A percentile compares a stretch with the other conserved stretches of the same genome.
These are phyloP conservation scores for Henningerozyma blattae DNA, from an alignment of 805 yeast species.

Conservation along the genomic window DNA sequence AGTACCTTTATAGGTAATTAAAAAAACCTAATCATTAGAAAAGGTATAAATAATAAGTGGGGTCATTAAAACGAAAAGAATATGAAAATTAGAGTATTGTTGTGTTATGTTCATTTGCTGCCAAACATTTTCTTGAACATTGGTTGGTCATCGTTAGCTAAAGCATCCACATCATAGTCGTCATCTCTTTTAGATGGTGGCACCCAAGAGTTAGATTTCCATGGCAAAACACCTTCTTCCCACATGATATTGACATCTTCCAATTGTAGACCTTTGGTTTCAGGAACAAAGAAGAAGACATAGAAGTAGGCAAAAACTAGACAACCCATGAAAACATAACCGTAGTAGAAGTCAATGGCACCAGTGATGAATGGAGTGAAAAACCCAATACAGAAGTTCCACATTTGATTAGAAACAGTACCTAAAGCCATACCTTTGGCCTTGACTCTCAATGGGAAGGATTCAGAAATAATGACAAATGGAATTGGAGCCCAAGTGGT, in stretches of 20 bases:
- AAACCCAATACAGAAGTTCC: conserved; percentile 62
- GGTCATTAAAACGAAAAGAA: too few relatives aligned
- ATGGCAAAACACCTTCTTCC: conserved; percentile 27
- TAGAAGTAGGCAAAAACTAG: conserved; percentile 47
- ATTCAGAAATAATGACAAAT: conserved; percentile 56
- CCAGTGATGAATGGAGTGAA: conserved; percentile 63
- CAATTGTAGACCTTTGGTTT: conserved; percentile 67
- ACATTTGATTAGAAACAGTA: conserved; percentile 52
- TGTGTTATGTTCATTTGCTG: too few relatives aligned
- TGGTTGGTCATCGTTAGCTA: conserved; percentile 12
- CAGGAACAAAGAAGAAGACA: conserved; percentile 58
- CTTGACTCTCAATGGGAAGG: conserved; percentile 63
- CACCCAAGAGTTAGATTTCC: conserved; percentile 35
- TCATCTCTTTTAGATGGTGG: conserved; percentile 33
- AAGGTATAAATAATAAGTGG: too few relatives aligned
- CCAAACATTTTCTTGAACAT: conserved; percentile 9
- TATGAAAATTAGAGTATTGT: too few relatives aligned
- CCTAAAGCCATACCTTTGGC: conserved; percentile 48
- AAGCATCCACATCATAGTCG: conserved; percentile 10
- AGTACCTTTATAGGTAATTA: too few relatives aligned
- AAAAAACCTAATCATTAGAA: too few relatives aligned
- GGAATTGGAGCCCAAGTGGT: conserved; percentile 71
- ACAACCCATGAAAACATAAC: conserved; percentile 54
- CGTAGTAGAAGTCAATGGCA: conserved; percentile 59
- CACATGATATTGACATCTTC: conserved; percentile 65